Evolutionary conservation across 371 early-diverging fungal genomes (phyloP).

Genomic region (Circinella minor): DNA sequence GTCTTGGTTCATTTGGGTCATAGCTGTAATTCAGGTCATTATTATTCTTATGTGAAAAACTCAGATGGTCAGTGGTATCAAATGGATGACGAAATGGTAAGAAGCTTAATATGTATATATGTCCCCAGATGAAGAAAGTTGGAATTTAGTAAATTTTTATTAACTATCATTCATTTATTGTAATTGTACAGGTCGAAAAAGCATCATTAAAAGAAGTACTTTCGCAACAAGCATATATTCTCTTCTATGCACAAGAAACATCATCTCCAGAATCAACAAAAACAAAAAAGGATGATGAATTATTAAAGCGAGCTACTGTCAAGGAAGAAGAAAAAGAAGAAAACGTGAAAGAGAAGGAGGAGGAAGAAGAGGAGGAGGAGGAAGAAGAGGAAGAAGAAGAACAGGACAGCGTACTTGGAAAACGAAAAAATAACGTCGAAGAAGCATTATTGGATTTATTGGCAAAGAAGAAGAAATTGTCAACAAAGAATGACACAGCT

Average conservation of each 20-base stretch:
- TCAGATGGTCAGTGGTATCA: conserved; percentile 77
- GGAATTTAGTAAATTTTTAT: no score
- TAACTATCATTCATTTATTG: neutral
- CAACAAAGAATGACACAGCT: neutral
- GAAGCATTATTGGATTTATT: neutral
- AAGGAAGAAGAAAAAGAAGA: neutral
- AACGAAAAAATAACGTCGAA: neutral
- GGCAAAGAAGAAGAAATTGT: neutral
- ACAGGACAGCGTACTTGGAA: neutral
- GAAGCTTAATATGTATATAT: neutral
- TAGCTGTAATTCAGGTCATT: conserved; percentile 81
- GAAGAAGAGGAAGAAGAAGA: neutral
- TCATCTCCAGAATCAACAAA: neutral
- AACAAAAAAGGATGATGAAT: neutral
- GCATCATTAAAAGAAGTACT: conserved; percentile 73
- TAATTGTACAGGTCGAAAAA: conserved; percentile 40
- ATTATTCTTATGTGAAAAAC: conserved; percentile 69
- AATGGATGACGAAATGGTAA: conserved; percentile 82
- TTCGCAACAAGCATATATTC: conserved; percentile 79
- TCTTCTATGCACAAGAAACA: conserved; percentile 68
- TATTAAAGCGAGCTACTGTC: neutral
- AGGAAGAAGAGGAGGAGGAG: neutral
- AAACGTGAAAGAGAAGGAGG: neutral
- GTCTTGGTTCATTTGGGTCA: conserved; percentile 80
- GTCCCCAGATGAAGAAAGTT: no score